phyloP scores from a whole-genome alignment of 257 asterid species.

The Rhazya stricta region DNA sequence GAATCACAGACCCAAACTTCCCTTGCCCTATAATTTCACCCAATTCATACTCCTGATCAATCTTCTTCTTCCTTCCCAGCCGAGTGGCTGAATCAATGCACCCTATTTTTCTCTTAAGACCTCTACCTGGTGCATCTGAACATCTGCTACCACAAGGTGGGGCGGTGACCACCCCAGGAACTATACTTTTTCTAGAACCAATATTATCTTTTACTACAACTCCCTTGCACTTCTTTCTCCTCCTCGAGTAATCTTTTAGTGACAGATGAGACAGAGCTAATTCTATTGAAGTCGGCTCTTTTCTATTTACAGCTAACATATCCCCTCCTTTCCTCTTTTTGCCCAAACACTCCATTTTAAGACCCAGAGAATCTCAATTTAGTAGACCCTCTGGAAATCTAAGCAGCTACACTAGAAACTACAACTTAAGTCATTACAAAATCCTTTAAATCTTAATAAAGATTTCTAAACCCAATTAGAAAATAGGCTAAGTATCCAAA shows the following conservation, averaged over 20 bases:
- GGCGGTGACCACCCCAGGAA: slow-evolving; percentile 69
- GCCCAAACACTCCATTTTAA: slow-evolving; percentile 40
- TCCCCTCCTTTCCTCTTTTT: slow-evolving; percentile 72
- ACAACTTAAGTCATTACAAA: slow-evolving; percentile 17
- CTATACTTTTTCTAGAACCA: slow-evolving; percentile 40
- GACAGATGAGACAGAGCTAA: slow-evolving; percentile 59
- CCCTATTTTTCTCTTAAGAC: slow-evolving; percentile 86
- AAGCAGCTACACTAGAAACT: slow-evolving; percentile 11
- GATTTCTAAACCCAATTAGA: slow-evolving; percentile 1
- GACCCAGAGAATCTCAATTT: slow-evolving; percentile 2
- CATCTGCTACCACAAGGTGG: slow-evolving; percentile 63
- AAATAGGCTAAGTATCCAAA: slow-evolving; percentile 11
- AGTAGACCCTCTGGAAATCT: slow-evolving; percentile 10
- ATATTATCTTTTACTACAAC: slow-evolving; percentile 30
- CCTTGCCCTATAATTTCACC: slow-evolving; percentile 62
- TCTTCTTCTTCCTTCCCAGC: slow-evolving; percentile 80
- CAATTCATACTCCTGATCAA: slow-evolving; percentile 62
- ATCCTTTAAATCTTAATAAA: slow-evolving; percentile 8
- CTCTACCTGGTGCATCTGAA: slow-evolving; percentile 51
- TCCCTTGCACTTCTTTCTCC: slow-evolving; percentile 77
- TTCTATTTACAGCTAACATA: slow-evolving; percentile 11
- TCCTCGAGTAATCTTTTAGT: slow-evolving; percentile 58
- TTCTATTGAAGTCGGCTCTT: slow-evolving; percentile 24
- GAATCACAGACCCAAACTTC: slow-evolving; percentile 71
- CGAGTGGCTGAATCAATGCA: slow-evolving; percentile 75